A percentile compares a stretch with the other conserved stretches of the same genome.
These are phyloP conservation scores for Camelina hispida DNA, from an alignment of 345 rosid species.

Conservation along the genomic window DNA sequence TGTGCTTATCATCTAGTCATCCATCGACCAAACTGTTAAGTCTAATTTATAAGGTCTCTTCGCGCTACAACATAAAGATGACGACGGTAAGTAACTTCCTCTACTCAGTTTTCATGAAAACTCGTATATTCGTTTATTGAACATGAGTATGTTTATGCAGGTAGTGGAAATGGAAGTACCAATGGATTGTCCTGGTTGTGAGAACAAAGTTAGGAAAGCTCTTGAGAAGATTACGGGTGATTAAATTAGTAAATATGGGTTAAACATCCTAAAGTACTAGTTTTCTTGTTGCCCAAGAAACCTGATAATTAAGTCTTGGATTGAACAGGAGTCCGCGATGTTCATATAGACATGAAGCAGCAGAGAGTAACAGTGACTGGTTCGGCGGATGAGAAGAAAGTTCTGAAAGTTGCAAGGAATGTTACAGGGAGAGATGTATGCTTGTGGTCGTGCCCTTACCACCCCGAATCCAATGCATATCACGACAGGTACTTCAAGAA, in stretches of 20 bases:
- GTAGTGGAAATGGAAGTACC: slow-evolving; percentile 68
- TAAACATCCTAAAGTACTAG: not conserved
- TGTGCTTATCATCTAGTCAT: slow-evolving; percentile 2
- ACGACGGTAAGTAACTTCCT: slow-evolving; percentile 45
- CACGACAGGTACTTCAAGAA: slow-evolving; percentile 31
- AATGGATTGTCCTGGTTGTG: slow-evolving; percentile 82
- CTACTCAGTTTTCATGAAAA: not conserved
- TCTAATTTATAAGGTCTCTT: slow-evolving; percentile 1
- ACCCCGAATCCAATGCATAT: slow-evolving; percentile 53
- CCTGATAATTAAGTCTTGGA: slow-evolving; percentile 8
- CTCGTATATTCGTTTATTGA: slow-evolving; percentile 1
- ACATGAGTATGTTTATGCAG: slow-evolving; percentile 41
- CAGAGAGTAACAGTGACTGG: slow-evolving; percentile 87
- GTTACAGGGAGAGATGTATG: slow-evolving; percentile 60
- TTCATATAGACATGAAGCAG: slow-evolving; percentile 61
- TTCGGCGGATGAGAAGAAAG: slow-evolving; percentile 63
- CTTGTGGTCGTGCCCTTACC: slow-evolving; percentile 72
- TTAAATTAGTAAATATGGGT: not conserved
- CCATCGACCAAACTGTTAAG: slow-evolving; percentile 17
- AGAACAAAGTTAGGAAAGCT: slow-evolving; percentile 60
- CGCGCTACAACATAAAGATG: slow-evolving; percentile 25
- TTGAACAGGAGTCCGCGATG: slow-evolving; percentile 63
- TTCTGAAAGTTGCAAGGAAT: slow-evolving; percentile 63
- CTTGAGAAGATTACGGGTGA: slow-evolving; percentile 67
- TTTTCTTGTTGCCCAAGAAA: slow-evolving; percentile 26